Conservation (phyloP, 23 red algal genomes). For the Gracilaria domingensis region DNA sequence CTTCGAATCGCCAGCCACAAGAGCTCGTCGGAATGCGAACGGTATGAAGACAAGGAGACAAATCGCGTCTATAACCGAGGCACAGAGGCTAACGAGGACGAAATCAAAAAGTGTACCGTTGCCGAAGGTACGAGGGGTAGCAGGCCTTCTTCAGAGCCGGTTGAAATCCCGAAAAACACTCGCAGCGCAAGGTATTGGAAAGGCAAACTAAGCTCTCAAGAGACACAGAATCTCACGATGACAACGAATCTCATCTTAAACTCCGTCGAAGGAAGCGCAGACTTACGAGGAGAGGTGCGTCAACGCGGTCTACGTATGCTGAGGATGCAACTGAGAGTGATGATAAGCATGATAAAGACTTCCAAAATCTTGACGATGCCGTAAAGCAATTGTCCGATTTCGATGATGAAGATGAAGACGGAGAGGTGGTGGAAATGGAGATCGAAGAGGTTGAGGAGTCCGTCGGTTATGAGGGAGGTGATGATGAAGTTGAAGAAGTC, state of each 20-base stretch:
- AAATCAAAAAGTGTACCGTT: constrained; percentile 26
- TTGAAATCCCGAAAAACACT: neutral
- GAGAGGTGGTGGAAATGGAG: constrained; percentile 34
- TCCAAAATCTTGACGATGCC: constrained; percentile 1
- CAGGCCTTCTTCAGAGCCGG: neutral
- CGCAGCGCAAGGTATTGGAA: neutral
- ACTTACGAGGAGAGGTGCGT: constrained; percentile 3
- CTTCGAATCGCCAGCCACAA: neutral
- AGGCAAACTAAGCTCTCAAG: neutral
- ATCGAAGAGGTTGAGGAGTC: constrained; percentile 28
- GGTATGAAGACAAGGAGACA: constrained; percentile 18
- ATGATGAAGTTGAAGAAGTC: constrained; percentile 26
- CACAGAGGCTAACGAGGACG: neutral
- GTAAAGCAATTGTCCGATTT: constrained; percentile 14
- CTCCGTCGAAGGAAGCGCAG: constrained; percentile 20
- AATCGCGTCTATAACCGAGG: neutral
- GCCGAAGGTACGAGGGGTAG: neutral
- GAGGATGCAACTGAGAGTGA: neutral
- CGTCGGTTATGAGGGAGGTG: neutral
- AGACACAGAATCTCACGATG: neutral
- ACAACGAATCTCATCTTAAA: neutral
- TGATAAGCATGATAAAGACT: neutral
- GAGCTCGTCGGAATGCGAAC: constrained; percentile 11
- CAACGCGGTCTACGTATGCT: neutral
- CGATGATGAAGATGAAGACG: constrained; percentile 7